Percentiles rank a stretch among this genome's conserved stretches.
Evolutionary conservation across 163 green algal genomes (phyloP).

Genomic region (Scenedesmus sp.): DNA sequence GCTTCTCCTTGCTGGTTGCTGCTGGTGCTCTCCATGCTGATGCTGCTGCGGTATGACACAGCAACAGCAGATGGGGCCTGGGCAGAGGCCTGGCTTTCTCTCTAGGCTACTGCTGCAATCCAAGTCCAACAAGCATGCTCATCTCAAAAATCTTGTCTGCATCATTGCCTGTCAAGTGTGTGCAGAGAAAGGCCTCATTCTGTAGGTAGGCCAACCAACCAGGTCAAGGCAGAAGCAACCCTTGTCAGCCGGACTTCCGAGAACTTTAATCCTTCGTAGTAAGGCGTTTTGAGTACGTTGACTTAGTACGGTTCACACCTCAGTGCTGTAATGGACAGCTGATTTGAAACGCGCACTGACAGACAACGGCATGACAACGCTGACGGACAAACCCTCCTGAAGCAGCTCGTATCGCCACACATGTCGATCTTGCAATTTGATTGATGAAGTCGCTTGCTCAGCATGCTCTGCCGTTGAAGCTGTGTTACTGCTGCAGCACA

Average conservation of each 20-base stretch:
- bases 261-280: not conserved
- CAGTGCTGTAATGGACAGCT: not conserved
- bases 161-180: not conserved
- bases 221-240: not conserved
- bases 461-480: not conserved
- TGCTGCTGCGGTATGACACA: not conserved
- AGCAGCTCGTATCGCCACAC: not conserved
- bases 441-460: not conserved
- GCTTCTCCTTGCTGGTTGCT: conserved; percentile 24
- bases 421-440: not conserved
- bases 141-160: not conserved
- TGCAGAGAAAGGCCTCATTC: not conserved
- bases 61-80: not conserved
- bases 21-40: conserved; percentile 2
- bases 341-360: not conserved
- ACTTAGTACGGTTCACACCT: not conserved
- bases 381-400: not conserved
- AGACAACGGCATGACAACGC: not conserved
- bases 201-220: not conserved
- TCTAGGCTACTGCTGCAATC: not conserved
- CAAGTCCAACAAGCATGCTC: not conserved
- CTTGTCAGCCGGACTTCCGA: no score
- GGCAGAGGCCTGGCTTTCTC: not conserved
- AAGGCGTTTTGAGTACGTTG: not conserved
- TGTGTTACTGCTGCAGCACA: not conserved